Conservation (phyloP, 495 filamentous ascomycete species). For the Jackrogersella multiformis region DNA sequence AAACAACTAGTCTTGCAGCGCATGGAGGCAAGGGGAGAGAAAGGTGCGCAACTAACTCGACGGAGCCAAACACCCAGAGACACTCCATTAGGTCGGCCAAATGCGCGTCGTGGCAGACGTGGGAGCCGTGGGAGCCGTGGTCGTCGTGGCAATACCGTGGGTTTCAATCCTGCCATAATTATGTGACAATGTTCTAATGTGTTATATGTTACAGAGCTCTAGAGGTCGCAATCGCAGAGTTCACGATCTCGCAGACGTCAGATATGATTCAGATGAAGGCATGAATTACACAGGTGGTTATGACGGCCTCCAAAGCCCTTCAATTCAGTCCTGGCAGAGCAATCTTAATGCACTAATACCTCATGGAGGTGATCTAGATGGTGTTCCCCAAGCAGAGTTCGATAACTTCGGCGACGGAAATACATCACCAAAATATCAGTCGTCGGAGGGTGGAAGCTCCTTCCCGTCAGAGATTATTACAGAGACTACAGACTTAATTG, state of each 20-base stretch:
- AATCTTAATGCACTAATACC: constrained; percentile 25
- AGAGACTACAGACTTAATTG: constrained; percentile 41
- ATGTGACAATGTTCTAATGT: constrained; percentile 12
- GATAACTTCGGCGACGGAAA: constrained; percentile 25
- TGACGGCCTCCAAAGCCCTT: constrained; percentile 21
- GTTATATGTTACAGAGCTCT: constrained; percentile 1
- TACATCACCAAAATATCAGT: constrained; percentile 34
- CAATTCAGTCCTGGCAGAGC: constrained; percentile 30
- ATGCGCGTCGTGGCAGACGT: constrained; percentile 18
- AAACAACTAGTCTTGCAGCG: constrained; percentile 73
- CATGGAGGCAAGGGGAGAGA: constrained; percentile 74
- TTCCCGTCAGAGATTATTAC: constrained; percentile 43
- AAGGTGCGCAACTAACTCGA: constrained; percentile 47
- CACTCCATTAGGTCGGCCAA: not conserved
- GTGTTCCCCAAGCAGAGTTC: not conserved
- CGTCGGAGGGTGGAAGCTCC: constrained; percentile 49
- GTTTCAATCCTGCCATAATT: constrained; percentile 1
- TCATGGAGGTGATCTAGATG: constrained; percentile 7
- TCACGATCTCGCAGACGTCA: constrained; percentile 30
- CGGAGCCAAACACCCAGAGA: constrained; percentile 17
- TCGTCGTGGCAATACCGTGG: constrained; percentile 28
- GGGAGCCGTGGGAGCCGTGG: constrained; percentile 24
- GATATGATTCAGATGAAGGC: constrained; percentile 46
- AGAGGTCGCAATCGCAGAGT: not conserved
- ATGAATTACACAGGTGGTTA: constrained; percentile 30